Base-by-base conservation (phyloP, 768 basidiomycete species). In the Suillus spraguei region DNA sequence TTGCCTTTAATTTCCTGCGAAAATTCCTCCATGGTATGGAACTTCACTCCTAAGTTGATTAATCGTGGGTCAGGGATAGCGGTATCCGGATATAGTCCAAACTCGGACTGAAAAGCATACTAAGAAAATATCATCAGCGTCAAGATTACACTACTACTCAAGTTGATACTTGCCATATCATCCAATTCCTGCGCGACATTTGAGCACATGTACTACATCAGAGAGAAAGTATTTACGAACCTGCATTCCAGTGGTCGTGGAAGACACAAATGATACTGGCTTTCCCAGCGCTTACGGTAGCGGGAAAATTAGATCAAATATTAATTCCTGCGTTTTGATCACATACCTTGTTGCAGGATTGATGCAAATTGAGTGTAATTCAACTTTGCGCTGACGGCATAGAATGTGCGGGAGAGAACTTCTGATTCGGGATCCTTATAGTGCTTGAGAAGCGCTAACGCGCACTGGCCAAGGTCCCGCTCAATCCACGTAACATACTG, bases 31-130 rank as follows among this genome's bases (percentile, higher is more conserved):
- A 67, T 67, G 0, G 72, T 68, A 42, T 70, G 64, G 60, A 74
- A 70, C 42, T 67, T 71, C 44, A 71, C 73, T 17, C 69, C 74
- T 13, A 75, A 64, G 22, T 63, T 64, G 24, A 68, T 67, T 59
- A 75, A 60, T 46, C 68, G 72, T 42, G 67, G 68, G 60, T 75
- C 74, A 0, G 74, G 72, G 46, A 72, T 64, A 24, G 39, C n/a
- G 1, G 65, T 32, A 33, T 67, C 44, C 2, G 60, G 52, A 58
- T 70, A 72, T 35, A 72, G 47, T 36, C 70, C 71, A 28, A 72
- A 62, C 55, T 73, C 74, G 20, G 69, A 70, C 50, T 71, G 71
- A 36, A 67, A 69, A 3, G 36, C 65, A 14, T 65, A 74, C 74
- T 75, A 35, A 14, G 24, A 50, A 28, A 41, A 22, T 38, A 0